Base-by-base conservation (phyloP, 2,329 filamentous ascomycete genomes). In the Dactylellina leptospora region DNA sequence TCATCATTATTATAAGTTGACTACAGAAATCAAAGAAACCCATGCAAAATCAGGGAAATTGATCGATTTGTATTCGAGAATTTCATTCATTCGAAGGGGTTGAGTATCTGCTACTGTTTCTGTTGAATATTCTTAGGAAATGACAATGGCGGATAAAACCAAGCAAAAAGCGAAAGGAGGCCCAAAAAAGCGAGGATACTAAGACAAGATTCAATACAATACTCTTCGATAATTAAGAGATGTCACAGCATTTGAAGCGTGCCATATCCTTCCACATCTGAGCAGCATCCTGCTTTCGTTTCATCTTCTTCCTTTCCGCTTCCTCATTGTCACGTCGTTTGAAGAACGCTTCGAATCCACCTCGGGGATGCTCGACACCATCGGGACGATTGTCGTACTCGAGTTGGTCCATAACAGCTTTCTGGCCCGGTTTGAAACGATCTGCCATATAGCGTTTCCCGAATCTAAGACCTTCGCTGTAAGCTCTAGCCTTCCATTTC, bases 371-470 rank as follows among this genome's bases (percentile, higher is more conserved):
- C 33, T 66, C 42, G 42, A 58, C 28, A 10, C 36, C 28, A 4
- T 13, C 28, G 10, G 40, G 60, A 3, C 33, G 36, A 6, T 48
- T 42, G 4, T 20, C 53, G 6, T 63, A 55, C 28, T 72, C 59
- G 40, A 64, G 60, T 22, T 72, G 16, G 11, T 63, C 59, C 9
- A 44, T 72, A 10, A 64, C 38, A 22, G 44, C 47, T 1, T 6
- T 18, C 13, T 51, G 25, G 4, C 45, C 30, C 9, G 53, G 36
- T 10, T 33, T 16, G 13, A 30, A 28, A 2, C 68, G 54, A 16
- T 72, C 68, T n/a, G 59, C 53, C 4, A 72, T 48, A 18, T 72
- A 72, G 4, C 6, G 8, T 42, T 55, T 63, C 1, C 59, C 68
- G 16, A 72, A 60, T 16, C 55, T 72, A 28, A 45, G 13, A 23